A percentile compares a stretch with the other conserved stretches of the same genome.
Evolutionary conservation across 2,329 filamentous ascomycete genomes (phyloP).

Genomic region (Sclerotiophoma versabilis): DNA sequence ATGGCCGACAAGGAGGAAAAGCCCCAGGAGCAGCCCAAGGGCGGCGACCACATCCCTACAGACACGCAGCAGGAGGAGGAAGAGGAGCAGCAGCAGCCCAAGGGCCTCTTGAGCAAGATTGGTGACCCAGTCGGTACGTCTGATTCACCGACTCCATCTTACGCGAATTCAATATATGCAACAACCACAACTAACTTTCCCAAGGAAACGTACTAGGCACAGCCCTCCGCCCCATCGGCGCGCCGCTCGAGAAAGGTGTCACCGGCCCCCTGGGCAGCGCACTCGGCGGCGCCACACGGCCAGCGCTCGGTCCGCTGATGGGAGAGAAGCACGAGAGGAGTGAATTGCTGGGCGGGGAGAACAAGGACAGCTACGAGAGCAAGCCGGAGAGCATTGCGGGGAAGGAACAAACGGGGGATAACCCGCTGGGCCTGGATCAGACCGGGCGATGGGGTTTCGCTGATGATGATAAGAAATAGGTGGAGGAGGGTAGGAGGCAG

Average conservation of each 20-base stretch:
- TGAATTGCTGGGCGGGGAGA: slow-evolving; percentile 49
- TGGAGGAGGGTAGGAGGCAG: not conserved
- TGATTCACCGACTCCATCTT: no score
- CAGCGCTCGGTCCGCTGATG: slow-evolving; percentile 44
- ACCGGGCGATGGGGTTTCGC: slow-evolving; percentile 48
- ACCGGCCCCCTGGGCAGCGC: slow-evolving; percentile 48
- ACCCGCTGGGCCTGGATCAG: slow-evolving; percentile 51
- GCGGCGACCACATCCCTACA: slow-evolving; percentile 40
- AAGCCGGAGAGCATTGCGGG: slow-evolving; percentile 49
- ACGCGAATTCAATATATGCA: no score
- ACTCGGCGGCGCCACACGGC: slow-evolving; percentile 47
- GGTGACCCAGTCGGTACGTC: slow-evolving; percentile 43
- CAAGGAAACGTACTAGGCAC: slow-evolving; percentile 50
- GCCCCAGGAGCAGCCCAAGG: slow-evolving; percentile 23
- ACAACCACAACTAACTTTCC: no score
- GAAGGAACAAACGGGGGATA: slow-evolving; percentile 49
- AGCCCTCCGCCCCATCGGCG: slow-evolving; percentile 49
- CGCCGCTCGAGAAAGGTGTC: slow-evolving; percentile 45
- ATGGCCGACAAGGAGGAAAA: slow-evolving; percentile 25
- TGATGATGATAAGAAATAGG: slow-evolving; percentile 25
- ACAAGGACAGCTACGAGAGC: slow-evolving; percentile 48
- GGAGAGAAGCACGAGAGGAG: slow-evolving; percentile 46
- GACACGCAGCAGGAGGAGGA: slow-evolving; percentile 28
- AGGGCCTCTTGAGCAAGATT: slow-evolving; percentile 39
- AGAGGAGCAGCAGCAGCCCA: slow-evolving; percentile 23